phyloP scores from a whole-genome alignment of 2,329 filamentous ascomycete species.

The Xylariales sp. region DNA sequence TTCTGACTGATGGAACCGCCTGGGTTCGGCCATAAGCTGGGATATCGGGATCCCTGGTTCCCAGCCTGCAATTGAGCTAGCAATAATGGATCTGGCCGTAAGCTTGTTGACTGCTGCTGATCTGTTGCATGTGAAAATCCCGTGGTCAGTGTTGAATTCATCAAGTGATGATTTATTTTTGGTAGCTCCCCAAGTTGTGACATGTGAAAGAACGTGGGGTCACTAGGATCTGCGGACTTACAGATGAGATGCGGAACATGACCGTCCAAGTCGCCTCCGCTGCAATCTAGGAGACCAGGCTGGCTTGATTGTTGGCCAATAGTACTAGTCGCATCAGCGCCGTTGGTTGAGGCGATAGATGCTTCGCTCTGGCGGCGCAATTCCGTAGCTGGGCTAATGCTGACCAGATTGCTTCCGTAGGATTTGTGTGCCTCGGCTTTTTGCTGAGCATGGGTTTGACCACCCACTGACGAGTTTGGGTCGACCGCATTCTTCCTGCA shows the following conservation, averaged over 20 bases:
- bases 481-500: slow-evolving; percentile 28
- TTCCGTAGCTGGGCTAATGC: slow-evolving; percentile 26
- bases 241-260: slow-evolving; percentile 45
- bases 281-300: slow-evolving; percentile 15
- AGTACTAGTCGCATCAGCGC: slow-evolving; percentile 19
- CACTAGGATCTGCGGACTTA: slow-evolving; percentile 31
- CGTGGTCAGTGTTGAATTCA: slow-evolving; percentile 13
- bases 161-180: slow-evolving; percentile 7
- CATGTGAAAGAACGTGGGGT: slow-evolving; percentile 22
- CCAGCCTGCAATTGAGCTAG: slow-evolving; percentile 24
- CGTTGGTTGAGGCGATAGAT: slow-evolving; percentile 18
- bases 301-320: slow-evolving; percentile 9
- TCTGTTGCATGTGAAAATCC: slow-evolving; percentile 26
- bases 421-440: slow-evolving; percentile 41
- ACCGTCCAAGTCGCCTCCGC: slow-evolving; percentile 34
- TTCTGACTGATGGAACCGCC: slow-evolving; percentile 18
- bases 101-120: slow-evolving; percentile 19
- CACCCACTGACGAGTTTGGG: slow-evolving; percentile 18
- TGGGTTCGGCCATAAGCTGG: slow-evolving; percentile 28
- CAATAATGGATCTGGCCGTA: slow-evolving; percentile 27
- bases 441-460: slow-evolving; percentile 19
- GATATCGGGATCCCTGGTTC: slow-evolving; percentile 23
- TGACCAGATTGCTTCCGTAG: slow-evolving; percentile 27
- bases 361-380: slow-evolving; percentile 20
- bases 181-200: slow-evolving; percentile 14